Percentiles rank a stretch among this genome's conserved stretches.
Evolutionary conservation across 164 flowering plant genomes (phyloP).

Genomic region (Macadamia tetraphylla): DNA sequence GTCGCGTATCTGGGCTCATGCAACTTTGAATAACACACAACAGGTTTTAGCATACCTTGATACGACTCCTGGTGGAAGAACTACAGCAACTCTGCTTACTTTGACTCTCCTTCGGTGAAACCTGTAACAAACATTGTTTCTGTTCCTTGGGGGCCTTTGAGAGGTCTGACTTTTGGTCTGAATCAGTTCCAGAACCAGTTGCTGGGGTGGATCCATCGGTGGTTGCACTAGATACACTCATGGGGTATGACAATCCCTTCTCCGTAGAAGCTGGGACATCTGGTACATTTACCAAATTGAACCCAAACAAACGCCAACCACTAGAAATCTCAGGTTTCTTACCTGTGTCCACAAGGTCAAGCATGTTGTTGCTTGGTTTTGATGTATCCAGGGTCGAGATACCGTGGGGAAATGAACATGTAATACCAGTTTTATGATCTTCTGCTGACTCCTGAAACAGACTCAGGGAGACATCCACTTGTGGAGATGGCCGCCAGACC

Average conservation of each 20-base stretch:
- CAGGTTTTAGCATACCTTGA: conserved; percentile 50
- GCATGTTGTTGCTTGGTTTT: conserved; percentile 13
- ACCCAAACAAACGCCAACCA: conserved; percentile 70
- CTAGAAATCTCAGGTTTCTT: conserved; percentile 32
- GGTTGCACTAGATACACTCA: conserved; percentile 21
- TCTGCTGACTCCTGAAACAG: conserved; percentile 33
- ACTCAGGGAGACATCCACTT: conserved; percentile 28
- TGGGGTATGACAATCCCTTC: conserved; percentile 16
- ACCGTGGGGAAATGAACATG: conserved; percentile 31
- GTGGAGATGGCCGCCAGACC: conserved; percentile 40
- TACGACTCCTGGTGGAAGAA: conserved; percentile 65
- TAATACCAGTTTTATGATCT: conserved; percentile 6
- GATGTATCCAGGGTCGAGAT: conserved; percentile 24
- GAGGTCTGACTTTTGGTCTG: conserved; percentile 45
- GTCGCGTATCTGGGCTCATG: too few species aligned
- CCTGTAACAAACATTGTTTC: conserved; percentile 27
- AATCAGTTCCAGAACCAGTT: conserved; percentile 35
- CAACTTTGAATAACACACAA: too few species aligned
- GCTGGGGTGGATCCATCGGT: conserved; percentile 28
- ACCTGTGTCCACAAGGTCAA: conserved; percentile 31
- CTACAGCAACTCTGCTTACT: conserved; percentile 35
- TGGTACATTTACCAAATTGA: conserved; percentile 44
- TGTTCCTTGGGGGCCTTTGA: conserved; percentile 47
- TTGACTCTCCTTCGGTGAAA: conserved; percentile 39
- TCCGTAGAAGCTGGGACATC: conserved; percentile 10